Evolutionary conservation across 1,284 basidiomycete genomes (phyloP), one percentile per base, ranked within the genome.

Genomic region (Vanrija pseudolonga): DNA sequence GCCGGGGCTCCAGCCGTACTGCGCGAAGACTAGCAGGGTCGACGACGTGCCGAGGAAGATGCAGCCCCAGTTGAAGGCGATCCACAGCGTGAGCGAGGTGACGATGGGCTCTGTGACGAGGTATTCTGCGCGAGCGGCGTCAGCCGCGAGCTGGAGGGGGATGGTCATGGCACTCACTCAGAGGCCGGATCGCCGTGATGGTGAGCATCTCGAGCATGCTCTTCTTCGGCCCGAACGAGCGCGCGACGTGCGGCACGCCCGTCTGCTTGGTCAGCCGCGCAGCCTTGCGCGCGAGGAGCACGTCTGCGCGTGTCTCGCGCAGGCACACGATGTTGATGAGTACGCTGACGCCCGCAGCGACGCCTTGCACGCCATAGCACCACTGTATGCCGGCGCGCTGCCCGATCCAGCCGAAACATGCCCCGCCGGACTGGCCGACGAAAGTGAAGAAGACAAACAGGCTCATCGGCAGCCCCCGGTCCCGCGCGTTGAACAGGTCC

Each of bases 51-150:
- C 65, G 6, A 76, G 56, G 60, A 75, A 76, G 46, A 76, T 62
- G 51, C 55, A 57, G 0, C 69, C 65, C 74, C 74, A 76, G 18
- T 68, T 68, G 50, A 77, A 74, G 3, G 70, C 78, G 45, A 79
- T 76, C 78, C 78, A 80, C 28, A 74, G 56, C 1, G 72, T 67
- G 45, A 80, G 64, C 9, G 73, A 74, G 3, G 70, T 56, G 1
- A 79, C 77, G 58, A 80, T 78, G 0, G 78, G 79, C 53, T 80
- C 80, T 15, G 76, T 77, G 45, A 72, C 51, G 42, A 80, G 73
- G 57, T 64, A 72, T 36, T 69, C 70, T 74, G 55, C 4, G 32
- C 3, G 28, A 5, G 28, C n/a, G 8, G n/a, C n/a, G 46, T 73
- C 23, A 59, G 46, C 42, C 24, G 20, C 18, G 14, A 4, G 26